Evolutionary conservation across 192 early-diverging fungal species (phyloP).

Genomic region (Podila clonocystis): DNA sequence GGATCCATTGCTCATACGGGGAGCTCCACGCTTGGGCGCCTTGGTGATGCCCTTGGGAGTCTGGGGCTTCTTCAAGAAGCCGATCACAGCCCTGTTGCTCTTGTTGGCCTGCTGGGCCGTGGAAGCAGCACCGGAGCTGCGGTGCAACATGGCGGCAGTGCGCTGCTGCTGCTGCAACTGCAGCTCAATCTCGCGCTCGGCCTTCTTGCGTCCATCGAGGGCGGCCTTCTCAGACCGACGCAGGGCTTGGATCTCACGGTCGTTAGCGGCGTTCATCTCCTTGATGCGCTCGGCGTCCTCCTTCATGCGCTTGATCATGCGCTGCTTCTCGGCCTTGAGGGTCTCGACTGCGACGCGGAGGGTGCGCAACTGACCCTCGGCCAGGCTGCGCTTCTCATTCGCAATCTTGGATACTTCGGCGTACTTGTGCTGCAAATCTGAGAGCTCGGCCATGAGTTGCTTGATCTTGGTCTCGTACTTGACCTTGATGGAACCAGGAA

Average conservation of each 20-base stretch:
- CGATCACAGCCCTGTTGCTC: slow-evolving; percentile 40
- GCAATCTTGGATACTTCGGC: slow-evolving; percentile 60
- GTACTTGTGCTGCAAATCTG: slow-evolving; percentile 64
- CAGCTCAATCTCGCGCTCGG: slow-evolving; percentile 62
- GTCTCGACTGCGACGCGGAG: slow-evolving; percentile 75
- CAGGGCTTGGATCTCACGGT: slow-evolving; percentile 67
- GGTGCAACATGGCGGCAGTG: slow-evolving; percentile 59
- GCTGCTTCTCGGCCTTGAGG: slow-evolving; percentile 78
- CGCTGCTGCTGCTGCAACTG: slow-evolving; percentile 56
- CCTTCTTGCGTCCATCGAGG: slow-evolving; percentile 56
- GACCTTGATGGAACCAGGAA: slow-evolving; percentile 58
- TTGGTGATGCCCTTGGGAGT: slow-evolving; percentile 52
- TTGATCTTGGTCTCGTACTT: slow-evolving; percentile 70
- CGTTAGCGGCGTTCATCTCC: slow-evolving; percentile 65
- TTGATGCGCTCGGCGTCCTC: slow-evolving; percentile 69
- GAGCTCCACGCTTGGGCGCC: slow-evolving; percentile 21
- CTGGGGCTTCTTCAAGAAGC: slow-evolving; percentile 61
- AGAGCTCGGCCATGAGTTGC: slow-evolving; percentile 60
- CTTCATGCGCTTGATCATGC: slow-evolving; percentile 80
- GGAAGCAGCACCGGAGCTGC: slow-evolving; percentile 34
- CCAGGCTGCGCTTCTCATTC: slow-evolving; percentile 58
- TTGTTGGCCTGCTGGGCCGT: slow-evolving; percentile 53
- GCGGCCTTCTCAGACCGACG: slow-evolving; percentile 66
- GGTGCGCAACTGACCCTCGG: slow-evolving; percentile 69
- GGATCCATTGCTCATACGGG: slow-evolving; percentile 34